These are phyloP conservation scores for Calocybe gambosa DNA, from an alignment of 1,284 basidiomycete genomes.

Conservation along the genomic window DNA sequence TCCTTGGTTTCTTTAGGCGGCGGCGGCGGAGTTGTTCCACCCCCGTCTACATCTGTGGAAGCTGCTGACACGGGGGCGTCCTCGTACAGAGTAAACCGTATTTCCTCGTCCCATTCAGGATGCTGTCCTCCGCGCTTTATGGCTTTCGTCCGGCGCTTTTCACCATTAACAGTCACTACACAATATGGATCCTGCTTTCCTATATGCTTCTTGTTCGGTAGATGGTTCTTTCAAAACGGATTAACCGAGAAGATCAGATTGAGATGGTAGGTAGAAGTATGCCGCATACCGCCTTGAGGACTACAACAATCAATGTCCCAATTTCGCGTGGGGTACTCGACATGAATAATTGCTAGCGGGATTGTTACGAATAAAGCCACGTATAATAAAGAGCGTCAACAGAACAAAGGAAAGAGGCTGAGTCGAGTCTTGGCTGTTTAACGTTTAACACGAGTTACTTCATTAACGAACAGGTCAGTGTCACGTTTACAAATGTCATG, in stretches of 20 bases:
- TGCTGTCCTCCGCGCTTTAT: constrained; percentile 97
- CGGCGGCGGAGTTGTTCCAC: constrained; percentile 53
- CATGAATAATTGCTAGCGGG: constrained; percentile 31
- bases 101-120: constrained; percentile 98
- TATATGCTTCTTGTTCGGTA: constrained; percentile 91
- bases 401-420: not conserved
- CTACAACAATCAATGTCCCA: constrained; percentile 92
- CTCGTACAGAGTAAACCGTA: constrained; percentile 88
- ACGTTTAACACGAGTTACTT: no score
- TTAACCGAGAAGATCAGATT: constrained; percentile 10
- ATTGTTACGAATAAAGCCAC: constrained; percentile 10
- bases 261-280: constrained; percentile 13
- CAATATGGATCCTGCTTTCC: constrained; percentile 99
- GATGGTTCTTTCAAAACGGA: constrained; percentile 60
- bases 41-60: constrained; percentile 40
- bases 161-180: constrained; percentile 69
- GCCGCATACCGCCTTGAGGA: constrained; percentile 86
- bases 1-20: constrained; percentile 53
- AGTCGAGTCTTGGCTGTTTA: not conserved
- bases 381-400: constrained; percentile 15
- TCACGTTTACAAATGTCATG: not conserved
- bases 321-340: constrained; percentile 63
- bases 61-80: constrained; percentile 70
- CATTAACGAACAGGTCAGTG: not conserved
- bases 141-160: constrained; percentile 82